A percentile compares a stretch with the other conserved stretches of the same genome.
phyloP scores from a whole-genome alignment of 1,139 yeast species.

The Yamadazyma blattariae region DNA sequence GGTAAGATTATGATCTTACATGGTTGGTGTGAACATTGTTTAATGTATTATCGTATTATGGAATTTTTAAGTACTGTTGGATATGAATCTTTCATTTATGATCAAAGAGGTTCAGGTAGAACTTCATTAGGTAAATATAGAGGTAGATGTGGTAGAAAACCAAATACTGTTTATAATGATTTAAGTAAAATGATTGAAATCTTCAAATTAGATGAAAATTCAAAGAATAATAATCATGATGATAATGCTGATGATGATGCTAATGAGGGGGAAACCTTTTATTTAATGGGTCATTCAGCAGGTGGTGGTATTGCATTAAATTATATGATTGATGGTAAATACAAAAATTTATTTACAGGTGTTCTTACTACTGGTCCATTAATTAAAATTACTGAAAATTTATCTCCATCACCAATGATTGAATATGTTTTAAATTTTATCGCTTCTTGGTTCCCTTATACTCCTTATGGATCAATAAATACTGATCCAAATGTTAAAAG shows the following conservation, averaged over 20 bases:
- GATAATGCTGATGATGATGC: background rate
- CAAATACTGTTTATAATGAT: conserved; percentile 14
- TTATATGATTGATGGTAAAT: conserved; percentile 18
- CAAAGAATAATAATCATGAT: too few species aligned
- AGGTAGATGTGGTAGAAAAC: conserved; percentile 16
- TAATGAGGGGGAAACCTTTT: conserved; percentile 5
- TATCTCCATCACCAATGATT: conserved; percentile 12
- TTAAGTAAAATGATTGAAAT: conserved; percentile 19
- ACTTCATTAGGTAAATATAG: conserved; percentile 19
- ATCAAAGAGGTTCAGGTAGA: conserved; percentile 22
- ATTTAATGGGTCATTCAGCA: conserved; percentile 21
- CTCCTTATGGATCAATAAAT: conserved; percentile 13
- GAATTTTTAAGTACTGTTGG: conserved; percentile 18
- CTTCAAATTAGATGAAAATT: conserved; percentile 2
- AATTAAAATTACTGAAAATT: conserved; percentile 12
- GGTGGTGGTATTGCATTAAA: conserved; percentile 21
- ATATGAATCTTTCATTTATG: conserved; percentile 19
- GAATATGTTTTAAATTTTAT: conserved; percentile 11
- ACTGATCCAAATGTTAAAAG: conserved; percentile 10
- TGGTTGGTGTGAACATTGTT: conserved; percentile 23
- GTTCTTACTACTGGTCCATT: conserved; percentile 19
- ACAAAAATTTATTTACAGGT: conserved; percentile 11
- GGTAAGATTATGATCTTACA: conserved; percentile 20
- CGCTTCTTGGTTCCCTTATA: conserved; percentile 14
- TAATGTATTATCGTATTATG: conserved; percentile 19